Base-by-base conservation (phyloP, 2,329 filamentous ascomycete genomes). In the Colletotrichum phormii region DNA sequence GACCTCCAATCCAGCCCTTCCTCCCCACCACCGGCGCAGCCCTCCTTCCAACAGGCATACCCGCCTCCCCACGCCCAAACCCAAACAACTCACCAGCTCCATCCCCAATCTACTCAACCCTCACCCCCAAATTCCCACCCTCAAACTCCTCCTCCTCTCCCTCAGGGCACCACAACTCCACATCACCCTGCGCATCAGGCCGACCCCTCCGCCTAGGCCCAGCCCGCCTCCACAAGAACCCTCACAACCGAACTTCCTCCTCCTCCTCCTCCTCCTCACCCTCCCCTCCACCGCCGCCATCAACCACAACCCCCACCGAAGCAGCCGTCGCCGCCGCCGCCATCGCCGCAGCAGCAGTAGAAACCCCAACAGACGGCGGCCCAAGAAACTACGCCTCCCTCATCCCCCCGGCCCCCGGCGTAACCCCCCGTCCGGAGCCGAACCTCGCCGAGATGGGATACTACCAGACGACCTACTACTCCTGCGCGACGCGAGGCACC, bases 341-440 rank as follows among this genome's bases (percentile, higher is more conserved):
- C 11, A 57, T 22, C n/a, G 64, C 11, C 1, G 24, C 46, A 11
- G 65, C n/a, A 13, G 62, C 31, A n/a, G 54, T 33, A 26, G 64
- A 64, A 13, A 69, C 60, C 1, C 70, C 65, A 2, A n/a, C 53
- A 6, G 60, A 64, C 33, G 42, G 37, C 59, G 73, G 71, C 13
- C 73, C 73, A 46, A 67, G 67, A 4, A 53, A 75, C 67, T 75
- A 75, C 67, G 73, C 72, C 71, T 71, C 61, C 60, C 71, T 74
- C 35, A 57, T 75, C 61, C 71, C 73, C 12, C 55, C 71, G 4
- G 73, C 72, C 13, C 71, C 73, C 12, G 71, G 64, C 64, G 67
- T 73, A 13, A 70, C 71, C 26, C 71, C 73, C 29, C 73, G 71
- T 22, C 63, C 67, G 35, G 69, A 73, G 26, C 67, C 73, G 60